Percentiles rank a stretch among this genome's conserved stretches.
phyloP scores from a whole-genome alignment of 2,329 filamentous ascomycete species.

The Alternaria sp. region DNA sequence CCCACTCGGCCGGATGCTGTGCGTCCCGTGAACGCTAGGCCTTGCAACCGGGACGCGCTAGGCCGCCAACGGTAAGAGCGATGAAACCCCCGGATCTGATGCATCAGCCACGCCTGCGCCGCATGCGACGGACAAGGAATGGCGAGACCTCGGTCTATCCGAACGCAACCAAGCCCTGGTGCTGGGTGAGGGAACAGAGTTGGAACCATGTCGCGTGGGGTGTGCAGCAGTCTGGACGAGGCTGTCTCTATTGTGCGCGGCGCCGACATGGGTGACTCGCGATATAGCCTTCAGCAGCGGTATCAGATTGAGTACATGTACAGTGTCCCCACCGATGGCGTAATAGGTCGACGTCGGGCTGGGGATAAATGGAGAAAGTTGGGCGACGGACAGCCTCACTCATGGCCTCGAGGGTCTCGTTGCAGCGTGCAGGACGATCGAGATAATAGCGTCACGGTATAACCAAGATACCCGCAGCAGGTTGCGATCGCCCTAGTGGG shows the following conservation, averaged over 20 bases:
- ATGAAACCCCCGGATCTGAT: slow-evolving; percentile 18
- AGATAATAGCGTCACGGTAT: slow-evolving; percentile 18
- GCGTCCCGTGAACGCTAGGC: slow-evolving; percentile 27
- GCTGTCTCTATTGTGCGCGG: slow-evolving; percentile 1
- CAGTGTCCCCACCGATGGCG: slow-evolving; percentile 13
- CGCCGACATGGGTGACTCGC: background rate
- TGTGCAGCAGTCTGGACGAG: background rate
- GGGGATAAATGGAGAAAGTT: slow-evolving; percentile 11
- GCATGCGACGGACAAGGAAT: slow-evolving; percentile 16
- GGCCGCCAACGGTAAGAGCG: background rate
- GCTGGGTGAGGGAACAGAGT: background rate
- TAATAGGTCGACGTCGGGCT: slow-evolving; percentile 4
- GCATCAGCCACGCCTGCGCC: slow-evolving; percentile 21
- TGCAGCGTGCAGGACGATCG: slow-evolving; percentile 1
- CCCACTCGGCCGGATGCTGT: slow-evolving; percentile 20
- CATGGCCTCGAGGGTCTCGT: background rate
- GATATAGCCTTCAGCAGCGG: slow-evolving; percentile 8
- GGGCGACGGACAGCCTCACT: slow-evolving; percentile 12
- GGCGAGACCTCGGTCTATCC: slow-evolving; percentile 17
- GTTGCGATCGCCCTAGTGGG: background rate
- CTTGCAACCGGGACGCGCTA: slow-evolving; percentile 10
- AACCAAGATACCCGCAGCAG: slow-evolving; percentile 13
- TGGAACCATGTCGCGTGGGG: slow-evolving; percentile 2
- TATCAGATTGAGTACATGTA: slow-evolving; percentile 25
- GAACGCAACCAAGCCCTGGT: slow-evolving; percentile 1